A percentile compares a stretch with the other conserved stretches of the same genome.
These are phyloP conservation scores for Gamarada debralockiae DNA, from an alignment of 495 filamentous ascomycete genomes.

Conservation along the genomic window DNA sequence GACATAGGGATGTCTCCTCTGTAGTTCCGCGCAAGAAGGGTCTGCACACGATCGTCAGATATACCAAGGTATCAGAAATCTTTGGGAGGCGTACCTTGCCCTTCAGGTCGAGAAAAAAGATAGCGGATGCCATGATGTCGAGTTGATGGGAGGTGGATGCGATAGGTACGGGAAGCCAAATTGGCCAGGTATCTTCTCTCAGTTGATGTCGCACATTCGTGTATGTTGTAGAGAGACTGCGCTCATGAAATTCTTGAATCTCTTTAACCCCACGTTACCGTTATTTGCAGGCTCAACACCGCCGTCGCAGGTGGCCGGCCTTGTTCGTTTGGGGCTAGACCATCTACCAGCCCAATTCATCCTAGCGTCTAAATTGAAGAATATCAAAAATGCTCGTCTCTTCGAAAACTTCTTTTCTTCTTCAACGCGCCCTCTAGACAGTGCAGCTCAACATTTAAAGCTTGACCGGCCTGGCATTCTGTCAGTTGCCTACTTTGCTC, in stretches of 20 bases:
- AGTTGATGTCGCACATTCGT: conserved; percentile 14
- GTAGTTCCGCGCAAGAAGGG: conserved; percentile 97
- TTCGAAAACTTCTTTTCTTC: conserved; percentile 35
- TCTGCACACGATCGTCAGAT: conserved; percentile 46
- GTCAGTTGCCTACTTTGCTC: conserved; percentile 51
- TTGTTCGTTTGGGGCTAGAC: conserved; percentile 5
- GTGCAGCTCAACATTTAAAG: conserved; percentile 70
- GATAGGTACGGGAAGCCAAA: background rate
- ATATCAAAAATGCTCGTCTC: conserved; percentile 18
- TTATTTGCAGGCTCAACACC: conserved; percentile 4
- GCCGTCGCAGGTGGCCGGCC: background rate
- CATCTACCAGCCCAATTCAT: background rate
- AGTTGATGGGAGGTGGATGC: background rate
- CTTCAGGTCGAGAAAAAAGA: conserved; percentile 99
- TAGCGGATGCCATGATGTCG: conserved; percentile 82
- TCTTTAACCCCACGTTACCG: conserved; percentile 14
- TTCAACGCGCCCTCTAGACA: conserved; percentile 80
- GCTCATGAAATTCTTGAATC: background rate
- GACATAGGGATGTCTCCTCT: conserved; percentile 99
- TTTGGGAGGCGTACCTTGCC: conserved; percentile 69
- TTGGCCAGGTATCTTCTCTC: conserved; percentile 6
- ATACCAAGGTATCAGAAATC: background rate
- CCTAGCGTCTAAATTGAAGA: background rate
- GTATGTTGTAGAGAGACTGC: background rate
- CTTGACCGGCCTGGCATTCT: conserved; percentile 64